Evolutionary conservation across 306 rosid genomes (phyloP), one percentile per base, ranked within the genome.

Genomic region (Fragaria ananassa): DNA sequence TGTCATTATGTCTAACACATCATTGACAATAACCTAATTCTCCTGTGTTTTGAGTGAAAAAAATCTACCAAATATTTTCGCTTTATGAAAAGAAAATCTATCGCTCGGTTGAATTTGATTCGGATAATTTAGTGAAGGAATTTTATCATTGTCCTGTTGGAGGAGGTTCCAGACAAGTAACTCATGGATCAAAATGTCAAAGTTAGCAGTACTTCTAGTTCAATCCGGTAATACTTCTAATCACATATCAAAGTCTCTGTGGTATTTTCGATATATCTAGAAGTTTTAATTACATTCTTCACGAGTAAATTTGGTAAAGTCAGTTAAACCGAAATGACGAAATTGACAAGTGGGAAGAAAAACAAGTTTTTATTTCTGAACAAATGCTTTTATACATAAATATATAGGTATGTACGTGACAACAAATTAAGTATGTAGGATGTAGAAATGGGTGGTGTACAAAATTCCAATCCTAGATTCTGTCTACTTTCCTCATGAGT

Each of bases 401-500:
- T 53, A 31, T 64, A 34, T 57, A 44, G 58, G 25, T 70, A 75
- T 63, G 64, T 76, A 49, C 31, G 13, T 29, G 51, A 66, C 64
- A 77, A 63, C 23, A 39, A 68, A 68, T 37, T 41, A 31, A 73
- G 63, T 45, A 75, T 39, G 58, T 35, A 61, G 72, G 31, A 35
- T 50, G 39, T 77, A 71, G 67, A 79, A 51, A 29, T 76, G 84
- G 83, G 76, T 23, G 69, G 79, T 68, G 19, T 62, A 15, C 68
- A 31, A 62, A 62, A 62, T 68, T 76, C 37, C 82, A 69, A 34
- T 76, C 78, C 76, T 79, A 35, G 56, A 83, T 63, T 65, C 65
- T 54, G 46, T 45, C 66, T 47, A 73, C 50, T 67, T 68, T 68
- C 63, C 68, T 19, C 12, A 7, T n/a, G 27, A 53, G 57, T 50